Evolutionary conservation across 441 rosid genomes (phyloP).

Genomic region (Breynia disticha): DNA sequence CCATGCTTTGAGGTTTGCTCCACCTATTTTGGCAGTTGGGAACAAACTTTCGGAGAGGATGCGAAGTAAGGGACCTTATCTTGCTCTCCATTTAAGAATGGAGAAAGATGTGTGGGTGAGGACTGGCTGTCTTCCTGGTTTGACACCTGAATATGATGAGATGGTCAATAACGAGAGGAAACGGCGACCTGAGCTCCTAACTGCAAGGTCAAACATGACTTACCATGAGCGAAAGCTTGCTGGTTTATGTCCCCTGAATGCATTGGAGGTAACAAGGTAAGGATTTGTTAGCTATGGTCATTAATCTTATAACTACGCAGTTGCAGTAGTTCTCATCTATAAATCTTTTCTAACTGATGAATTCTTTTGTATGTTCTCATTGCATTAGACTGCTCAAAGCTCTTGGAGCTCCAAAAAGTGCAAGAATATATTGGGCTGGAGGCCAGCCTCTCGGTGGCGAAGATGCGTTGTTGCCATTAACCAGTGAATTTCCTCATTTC

Average conservation of each 20-base stretch:
- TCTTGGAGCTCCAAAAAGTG: slow-evolving; percentile 64
- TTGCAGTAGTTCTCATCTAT: neutral
- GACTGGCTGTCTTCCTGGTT: slow-evolving; percentile 86
- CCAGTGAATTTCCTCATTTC: slow-evolving; percentile 51
- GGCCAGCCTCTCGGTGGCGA: slow-evolving; percentile 81
- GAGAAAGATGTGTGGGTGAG: slow-evolving; percentile 97
- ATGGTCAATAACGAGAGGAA: slow-evolving; percentile 57
- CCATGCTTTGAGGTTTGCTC: slow-evolving; percentile 65
- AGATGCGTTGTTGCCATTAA: slow-evolving; percentile 61
- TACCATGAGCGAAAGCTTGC: slow-evolving; percentile 65
- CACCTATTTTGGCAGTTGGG: slow-evolving; percentile 59
- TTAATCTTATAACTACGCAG: neutral
- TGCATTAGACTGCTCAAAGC: slow-evolving; percentile 78
- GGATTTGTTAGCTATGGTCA: neutral
- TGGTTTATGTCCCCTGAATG: slow-evolving; percentile 87
- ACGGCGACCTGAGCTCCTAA: slow-evolving; percentile 76
- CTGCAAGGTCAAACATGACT: slow-evolving; percentile 75
- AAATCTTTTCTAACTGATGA: neutral
- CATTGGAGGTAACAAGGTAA: slow-evolving; percentile 79
- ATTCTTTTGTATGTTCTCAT: neutral
- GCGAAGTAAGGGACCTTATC: slow-evolving; percentile 72
- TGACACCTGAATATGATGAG: slow-evolving; percentile 63
- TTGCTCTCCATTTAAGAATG: slow-evolving; percentile 77
- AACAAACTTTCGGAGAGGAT: slow-evolving; percentile 70
- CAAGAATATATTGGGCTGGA: slow-evolving; percentile 88